Base-by-base conservation (phyloP, 805 yeast species). In the Lipomyces orientalis region DNA sequence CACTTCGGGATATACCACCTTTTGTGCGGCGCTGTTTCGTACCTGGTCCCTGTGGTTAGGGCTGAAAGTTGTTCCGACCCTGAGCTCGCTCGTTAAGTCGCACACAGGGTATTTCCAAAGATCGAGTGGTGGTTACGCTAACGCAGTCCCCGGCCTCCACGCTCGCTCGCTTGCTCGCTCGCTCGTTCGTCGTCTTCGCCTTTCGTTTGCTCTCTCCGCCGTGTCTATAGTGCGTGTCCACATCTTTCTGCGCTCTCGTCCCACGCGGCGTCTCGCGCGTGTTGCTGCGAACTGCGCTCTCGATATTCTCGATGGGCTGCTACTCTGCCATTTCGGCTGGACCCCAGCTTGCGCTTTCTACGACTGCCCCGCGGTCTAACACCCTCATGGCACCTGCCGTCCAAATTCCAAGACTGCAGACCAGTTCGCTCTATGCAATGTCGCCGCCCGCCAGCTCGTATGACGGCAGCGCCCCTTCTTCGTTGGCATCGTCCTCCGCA, bases 401-500 rank as follows among this genome's bases (percentile, higher is more conserved):
- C 25, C 8, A 22, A n/a, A 43, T 43, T 43, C 49, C 22, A 16
- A 43, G 49, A 12, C 29, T 3, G 29, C 29, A 25, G 29, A 25
- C 29, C 2, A 25, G 29, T 25, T n/a, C 19, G 25, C 49, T 2
- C 5, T 37, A 12, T 37, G 43, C 16, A 5, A 12, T 31, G 35
- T 25, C n/a, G 9, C 29, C 54, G 8, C 16, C 25, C 25, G 29
- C 39, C 58, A 43, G 43, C 49, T 52, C 55, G 46, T 52, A 60
- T 14, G 49, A 51, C 34, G 56, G 25, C 59, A 46, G 35, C 8
- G 64, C 54, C 12, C 16, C 67, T 16, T 59, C 37, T 54, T 31
- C 51, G 46, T 46, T 49, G 39, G 58, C 58, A 22, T 25, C 54
- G 37, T 34, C 62, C 5, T 57, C 60, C 35, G 25, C 37, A 16